Evolutionary conservation across 2,329 filamentous ascomycete species (phyloP), one percentile per base, ranked within the genome.

Genomic region (Stagonosporopsis rhizophila): DNA sequence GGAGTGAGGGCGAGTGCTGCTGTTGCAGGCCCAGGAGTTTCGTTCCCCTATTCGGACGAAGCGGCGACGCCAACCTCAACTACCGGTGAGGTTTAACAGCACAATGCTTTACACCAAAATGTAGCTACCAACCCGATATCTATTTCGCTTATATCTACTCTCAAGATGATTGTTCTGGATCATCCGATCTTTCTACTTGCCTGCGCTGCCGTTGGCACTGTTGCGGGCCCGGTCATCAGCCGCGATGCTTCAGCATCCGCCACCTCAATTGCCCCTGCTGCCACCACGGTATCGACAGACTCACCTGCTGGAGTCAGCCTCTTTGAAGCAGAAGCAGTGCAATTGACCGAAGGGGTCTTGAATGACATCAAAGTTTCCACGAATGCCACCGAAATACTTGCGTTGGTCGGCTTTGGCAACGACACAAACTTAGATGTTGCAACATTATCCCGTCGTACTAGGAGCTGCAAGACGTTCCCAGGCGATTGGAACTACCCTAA

Each of bases 331-430:
- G 64, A 66, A 44, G 41, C 52, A 44, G n/a, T 60, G 11, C 64
- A 66, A 47, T 28, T 66, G 25, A 66, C 62, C 12, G 52, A 66
- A 14, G 47, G 34, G 6, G 52, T 53, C 1, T 25, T 63, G 32
- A 39, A 49, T 14, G 19, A 17, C 14, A 35, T 53, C 23, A 40
- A 35, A 6, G 37, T 40, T 12, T 47, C 60, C 15, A 34, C 23
- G 2, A 51, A 49, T 11, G 39, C 34, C 9, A 39, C 52, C 7
- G 45, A 65, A 15, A 23, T 60, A 4, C 15, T 27, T 23, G 45
- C 49, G 2, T 25, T 61, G 9, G 45, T 42, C 78, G 80, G 22
- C 74, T 83, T 63, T 17, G 56, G 55, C 2, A 35, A 44, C 9
- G 51, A 19, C n/a, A 46, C 45, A 35, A 38, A 37, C 8, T 44